Base-by-base conservation (phyloP, 805 yeast genomes). In the Grigorovia transvaalensis region DNA sequence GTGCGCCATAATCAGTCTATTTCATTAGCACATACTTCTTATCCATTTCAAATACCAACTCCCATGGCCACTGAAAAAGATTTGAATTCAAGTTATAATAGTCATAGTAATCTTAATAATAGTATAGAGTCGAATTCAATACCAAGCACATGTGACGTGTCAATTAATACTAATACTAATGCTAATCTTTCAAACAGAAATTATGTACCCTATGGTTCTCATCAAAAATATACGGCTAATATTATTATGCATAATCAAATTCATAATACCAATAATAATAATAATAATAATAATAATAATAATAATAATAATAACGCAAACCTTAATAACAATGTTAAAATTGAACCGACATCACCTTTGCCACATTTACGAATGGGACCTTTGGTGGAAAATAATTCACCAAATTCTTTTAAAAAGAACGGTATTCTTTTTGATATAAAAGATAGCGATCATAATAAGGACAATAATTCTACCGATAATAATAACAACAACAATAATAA, bases 141-240 rank as follows among this genome's bases (percentile, higher is more conserved):
- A 35, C 5, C 33, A 43, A 18, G 44, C 47, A n/a, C n/a, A 38
- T 12, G 6, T 41, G 23, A 43, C 6, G 27, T 23, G 6, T 3
- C 6, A 23, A 3, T 23, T 43, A 27, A 18, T 30, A 43, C 13
- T 45, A 48, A 45, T 19, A 23, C 18, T 4, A 20, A n/a, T 27
- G 19, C 23, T 45, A 45, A 19, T 9, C 19, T 23, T 29, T 18
- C 15, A n/a, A 45, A 23, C n/a, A 45, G 30, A 17, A 45, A 23
- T 30, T 42, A 35, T 19, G 33, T 46, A 41, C 38, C 35, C 19
- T 33, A 33, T 19, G 38, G 20, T 20, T 43, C 48, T 18, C 48
- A 46, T 18, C 48, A 46, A 46, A 33, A 41, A 19, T 46, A 33
- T 35, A 46, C 48, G 9, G 48, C 48, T 1, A 46, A 46, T 35